Evolutionary conservation across 768 basidiomycete species (phyloP).

Genomic region (Lentinula raphanica): DNA sequence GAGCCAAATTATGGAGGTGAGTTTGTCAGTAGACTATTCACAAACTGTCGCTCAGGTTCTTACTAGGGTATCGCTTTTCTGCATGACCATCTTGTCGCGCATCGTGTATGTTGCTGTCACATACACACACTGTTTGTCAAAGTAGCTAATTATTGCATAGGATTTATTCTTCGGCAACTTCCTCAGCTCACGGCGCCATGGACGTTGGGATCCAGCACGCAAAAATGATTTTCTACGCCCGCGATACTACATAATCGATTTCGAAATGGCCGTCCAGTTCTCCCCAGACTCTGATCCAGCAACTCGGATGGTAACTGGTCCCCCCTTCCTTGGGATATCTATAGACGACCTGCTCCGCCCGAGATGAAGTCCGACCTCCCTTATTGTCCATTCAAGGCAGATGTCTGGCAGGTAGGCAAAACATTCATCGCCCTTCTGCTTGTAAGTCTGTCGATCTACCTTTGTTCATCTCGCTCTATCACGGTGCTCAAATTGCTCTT

Average conservation of each 20-base stretch:
- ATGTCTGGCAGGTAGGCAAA: constrained; percentile 9
- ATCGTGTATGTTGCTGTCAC: neutral
- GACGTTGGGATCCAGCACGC: neutral
- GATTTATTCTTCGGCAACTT: constrained; percentile 6
- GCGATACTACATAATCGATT: constrained; percentile 8
- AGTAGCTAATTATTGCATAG: neutral
- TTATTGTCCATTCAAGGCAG: constrained; percentile 10
- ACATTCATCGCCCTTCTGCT: neutral
- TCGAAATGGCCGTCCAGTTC: constrained; percentile 4
- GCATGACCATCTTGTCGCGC: constrained; percentile 4
- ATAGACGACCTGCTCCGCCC: neutral
- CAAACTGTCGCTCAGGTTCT: too few species aligned
- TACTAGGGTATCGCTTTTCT: constrained; percentile 2
- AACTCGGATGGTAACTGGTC: constrained; percentile 1
- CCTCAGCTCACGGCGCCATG: neutral
- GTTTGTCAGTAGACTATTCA: neutral
- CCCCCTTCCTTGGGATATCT: constrained; percentile 1
- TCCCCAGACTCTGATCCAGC: neutral
- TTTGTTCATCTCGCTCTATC: too few species aligned
- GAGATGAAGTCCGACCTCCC: neutral
- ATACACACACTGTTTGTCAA: neutral
- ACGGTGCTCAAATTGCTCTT: too few species aligned
- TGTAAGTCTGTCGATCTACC: neutral
- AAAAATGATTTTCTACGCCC: neutral
- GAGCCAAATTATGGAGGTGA: constrained; percentile 5